Percentiles rank a stretch among this genome's conserved stretches.
phyloP scores from a whole-genome alignment of 2,329 filamentous ascomycete species.

The Sporothrix inflata region DNA sequence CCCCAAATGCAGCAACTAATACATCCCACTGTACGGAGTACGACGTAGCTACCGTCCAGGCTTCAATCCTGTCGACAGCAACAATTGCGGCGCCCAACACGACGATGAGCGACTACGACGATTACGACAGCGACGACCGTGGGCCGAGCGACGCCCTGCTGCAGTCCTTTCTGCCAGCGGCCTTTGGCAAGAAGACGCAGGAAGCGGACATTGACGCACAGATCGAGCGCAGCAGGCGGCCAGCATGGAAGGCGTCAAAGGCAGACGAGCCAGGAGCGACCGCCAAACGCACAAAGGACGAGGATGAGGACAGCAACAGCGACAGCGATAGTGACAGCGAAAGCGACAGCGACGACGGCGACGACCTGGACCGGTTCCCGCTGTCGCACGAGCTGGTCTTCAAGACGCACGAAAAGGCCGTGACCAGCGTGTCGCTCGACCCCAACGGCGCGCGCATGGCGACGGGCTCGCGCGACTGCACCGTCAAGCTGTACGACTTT shows the following conservation, averaged over 20 bases:
- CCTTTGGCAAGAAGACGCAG: constrained; percentile 82
- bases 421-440: constrained; percentile 84
- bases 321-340: constrained; percentile 42
- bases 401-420: constrained; percentile 86
- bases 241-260: constrained; percentile 43
- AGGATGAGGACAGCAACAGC: constrained; percentile 35
- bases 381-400: constrained; percentile 90
- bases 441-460: constrained; percentile 81
- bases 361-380: constrained; percentile 86
- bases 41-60: background rate
- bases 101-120: constrained; percentile 59
- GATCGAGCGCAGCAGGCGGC: constrained; percentile 76
- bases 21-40: constrained; percentile 1
- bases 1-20: constrained; percentile 1
- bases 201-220: constrained; percentile 76
- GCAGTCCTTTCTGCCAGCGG: constrained; percentile 75
- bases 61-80: background rate
- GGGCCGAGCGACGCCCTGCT: constrained; percentile 66
- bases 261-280: background rate
- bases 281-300: constrained; percentile 36
- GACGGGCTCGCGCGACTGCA: constrained; percentile 90
- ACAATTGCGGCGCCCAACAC: background rate
- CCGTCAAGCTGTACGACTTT: constrained; percentile 91
- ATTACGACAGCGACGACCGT: constrained; percentile 56
- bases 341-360: constrained; percentile 61